These are phyloP conservation scores for Xylariaceae sp. DNA, from an alignment of 2,329 filamentous ascomycete species.

Conservation along the genomic window DNA sequence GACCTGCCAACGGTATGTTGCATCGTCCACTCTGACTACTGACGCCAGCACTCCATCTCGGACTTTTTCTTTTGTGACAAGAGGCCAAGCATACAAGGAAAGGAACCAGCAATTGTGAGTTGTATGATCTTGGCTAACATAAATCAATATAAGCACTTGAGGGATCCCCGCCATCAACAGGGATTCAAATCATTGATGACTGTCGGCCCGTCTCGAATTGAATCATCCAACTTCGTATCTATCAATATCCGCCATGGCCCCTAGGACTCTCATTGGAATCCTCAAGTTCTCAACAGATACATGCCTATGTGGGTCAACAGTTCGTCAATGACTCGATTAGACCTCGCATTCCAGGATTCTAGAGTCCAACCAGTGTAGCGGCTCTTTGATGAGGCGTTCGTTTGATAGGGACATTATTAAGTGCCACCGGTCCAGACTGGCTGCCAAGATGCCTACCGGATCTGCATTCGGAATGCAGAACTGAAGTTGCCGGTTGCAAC, in stretches of 20 bases:
- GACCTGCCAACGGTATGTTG: background rate
- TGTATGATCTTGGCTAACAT: background rate
- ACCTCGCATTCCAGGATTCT: constrained; percentile 1
- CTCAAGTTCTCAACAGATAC: background rate
- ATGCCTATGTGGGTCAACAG: background rate
- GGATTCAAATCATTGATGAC: background rate
- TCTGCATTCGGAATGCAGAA: constrained; percentile 19
- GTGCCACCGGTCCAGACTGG: background rate
- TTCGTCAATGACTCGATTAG: background rate
- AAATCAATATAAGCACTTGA: background rate
- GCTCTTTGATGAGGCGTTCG: constrained; percentile 5
- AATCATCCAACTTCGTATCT: background rate
- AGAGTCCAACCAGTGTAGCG: background rate
- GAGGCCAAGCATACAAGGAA: background rate
- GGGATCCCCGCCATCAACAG: background rate
- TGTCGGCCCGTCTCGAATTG: background rate
- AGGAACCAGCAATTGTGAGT: background rate
- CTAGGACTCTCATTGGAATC: background rate
- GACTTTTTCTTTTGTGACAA: background rate
- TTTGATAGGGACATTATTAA: background rate
- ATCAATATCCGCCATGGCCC: background rate
- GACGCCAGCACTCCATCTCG: background rate
- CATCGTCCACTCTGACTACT: background rate
- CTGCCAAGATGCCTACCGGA: constrained; percentile 9
- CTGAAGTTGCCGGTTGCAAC: constrained; percentile 15